Conservation (phyloP, 441 rosid genomes). For the Raphanus hybrid region DNA sequence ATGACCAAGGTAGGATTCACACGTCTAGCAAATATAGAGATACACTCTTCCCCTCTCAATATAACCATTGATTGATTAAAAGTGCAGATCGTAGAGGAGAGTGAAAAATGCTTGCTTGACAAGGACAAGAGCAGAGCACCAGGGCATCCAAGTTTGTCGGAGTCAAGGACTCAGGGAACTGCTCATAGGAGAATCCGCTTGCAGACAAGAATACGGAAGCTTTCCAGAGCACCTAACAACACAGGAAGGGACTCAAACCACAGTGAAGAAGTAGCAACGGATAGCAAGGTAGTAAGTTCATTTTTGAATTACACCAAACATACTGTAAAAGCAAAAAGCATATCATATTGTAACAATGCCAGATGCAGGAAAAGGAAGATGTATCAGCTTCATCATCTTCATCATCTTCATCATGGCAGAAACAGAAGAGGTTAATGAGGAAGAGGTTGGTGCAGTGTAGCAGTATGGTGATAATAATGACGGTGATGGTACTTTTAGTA, state of each 20-base stretch:
- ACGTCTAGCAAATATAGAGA: neutral
- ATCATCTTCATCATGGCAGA: conserved; percentile 34
- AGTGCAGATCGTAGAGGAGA: conserved; percentile 34
- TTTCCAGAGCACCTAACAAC: neutral
- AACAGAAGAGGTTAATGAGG: conserved; percentile 29
- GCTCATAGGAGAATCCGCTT: conserved; percentile 66
- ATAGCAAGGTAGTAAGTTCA: conserved; percentile 48
- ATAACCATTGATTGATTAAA: conserved; percentile 27
- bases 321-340: neutral
- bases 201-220: conserved; percentile 25
- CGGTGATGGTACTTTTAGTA: conserved; percentile 33
- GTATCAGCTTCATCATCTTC: conserved; percentile 16
- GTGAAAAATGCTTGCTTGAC: conserved; percentile 14
- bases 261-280: conserved; percentile 41
- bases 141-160: conserved; percentile 41
- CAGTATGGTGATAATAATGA: conserved; percentile 34
- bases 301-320: neutral
- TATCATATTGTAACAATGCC: neutral
- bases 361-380: conserved; percentile 29
- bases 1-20: conserved; percentile 53
- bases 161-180: conserved; percentile 52
- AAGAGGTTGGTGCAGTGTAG: conserved; percentile 31
- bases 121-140: conserved; percentile 55
- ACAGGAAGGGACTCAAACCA: conserved; percentile 18
- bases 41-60: neutral